These are phyloP conservation scores for Fusarium sp. DNA, from an alignment of 2,329 filamentous ascomycete genomes.

Conservation along the genomic window DNA sequence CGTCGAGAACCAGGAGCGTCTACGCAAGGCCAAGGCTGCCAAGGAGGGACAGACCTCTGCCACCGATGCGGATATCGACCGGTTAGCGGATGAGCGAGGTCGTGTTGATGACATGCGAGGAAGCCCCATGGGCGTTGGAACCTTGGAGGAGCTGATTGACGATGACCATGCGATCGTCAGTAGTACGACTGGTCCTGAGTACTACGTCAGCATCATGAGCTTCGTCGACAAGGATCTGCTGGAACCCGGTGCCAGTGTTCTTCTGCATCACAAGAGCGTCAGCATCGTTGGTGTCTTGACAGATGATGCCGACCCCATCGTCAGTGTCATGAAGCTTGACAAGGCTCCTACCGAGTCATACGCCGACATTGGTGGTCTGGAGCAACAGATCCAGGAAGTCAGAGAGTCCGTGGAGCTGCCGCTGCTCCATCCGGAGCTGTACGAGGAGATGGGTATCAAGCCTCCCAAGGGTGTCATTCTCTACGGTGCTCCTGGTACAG, in stretches of 20 bases:
- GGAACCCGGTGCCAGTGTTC: constrained; percentile 93
- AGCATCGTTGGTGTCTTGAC: constrained; percentile 98
- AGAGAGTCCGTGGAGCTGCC: constrained; percentile 97
- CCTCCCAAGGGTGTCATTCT: constrained; percentile 99
- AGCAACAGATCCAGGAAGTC: constrained; percentile 96
- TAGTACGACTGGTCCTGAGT: constrained; percentile 96
- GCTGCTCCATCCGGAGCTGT: constrained; percentile 93
- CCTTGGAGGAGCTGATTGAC: constrained; percentile 97
- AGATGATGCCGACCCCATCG: constrained; percentile 93
- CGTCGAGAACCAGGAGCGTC: constrained; percentile 97
- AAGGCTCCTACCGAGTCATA: constrained; percentile 99
- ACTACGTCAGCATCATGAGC: constrained; percentile 99
- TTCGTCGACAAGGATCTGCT: constrained; percentile 99
- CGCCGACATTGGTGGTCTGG: constrained; percentile 96
- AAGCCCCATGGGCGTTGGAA: constrained; percentile 98
- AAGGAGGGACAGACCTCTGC: constrained; percentile 77
- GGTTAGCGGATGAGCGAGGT: constrained; percentile 93
- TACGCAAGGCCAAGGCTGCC: constrained; percentile 90
- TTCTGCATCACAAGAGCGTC: constrained; percentile 97
- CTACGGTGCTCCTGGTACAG: constrained; percentile 95
- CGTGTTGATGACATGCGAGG: constrained; percentile 98
- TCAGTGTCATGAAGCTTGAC: constrained; percentile 99
- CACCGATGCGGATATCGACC: constrained; percentile 79
- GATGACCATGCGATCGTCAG: constrained; percentile 99
- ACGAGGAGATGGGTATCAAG: constrained; percentile 99